Evolutionary conservation across 2,329 filamentous ascomycete species (phyloP).

Genomic region (Cytospora chrysosperma): DNA sequence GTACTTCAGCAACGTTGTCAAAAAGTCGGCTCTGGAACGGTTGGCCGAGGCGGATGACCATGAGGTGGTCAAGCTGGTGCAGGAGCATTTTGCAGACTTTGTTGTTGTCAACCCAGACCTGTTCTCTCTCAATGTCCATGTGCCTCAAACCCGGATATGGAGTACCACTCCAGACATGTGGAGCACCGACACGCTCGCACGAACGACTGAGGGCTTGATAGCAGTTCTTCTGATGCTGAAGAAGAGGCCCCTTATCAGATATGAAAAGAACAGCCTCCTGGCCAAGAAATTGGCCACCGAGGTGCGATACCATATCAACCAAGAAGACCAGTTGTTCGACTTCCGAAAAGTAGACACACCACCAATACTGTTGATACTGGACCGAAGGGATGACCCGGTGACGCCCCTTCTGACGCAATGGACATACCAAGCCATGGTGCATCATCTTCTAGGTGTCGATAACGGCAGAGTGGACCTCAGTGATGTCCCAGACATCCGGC

Average conservation of each 20-base stretch:
- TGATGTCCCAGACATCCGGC: conserved; percentile 77
- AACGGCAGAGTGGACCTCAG: conserved; percentile 93
- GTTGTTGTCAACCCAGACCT: conserved; percentile 93
- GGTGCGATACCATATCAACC: conserved; percentile 86
- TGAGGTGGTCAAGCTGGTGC: conserved; percentile 89
- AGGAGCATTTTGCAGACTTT: conserved; percentile 97
- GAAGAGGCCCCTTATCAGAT: conserved; percentile 93
- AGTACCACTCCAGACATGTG: conserved; percentile 78
- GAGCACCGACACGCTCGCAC: conserved; percentile 84
- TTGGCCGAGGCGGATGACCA: conserved; percentile 96
- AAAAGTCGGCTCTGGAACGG: conserved; percentile 91
- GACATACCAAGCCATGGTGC: conserved; percentile 99
- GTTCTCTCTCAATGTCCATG: conserved; percentile 73
- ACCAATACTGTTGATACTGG: conserved; percentile 85
- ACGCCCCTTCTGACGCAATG: conserved; percentile 94
- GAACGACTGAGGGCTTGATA: conserved; percentile 83
- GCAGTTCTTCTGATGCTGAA: conserved; percentile 85
- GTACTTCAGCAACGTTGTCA: conserved; percentile 96
- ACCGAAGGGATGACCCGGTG: conserved; percentile 90
- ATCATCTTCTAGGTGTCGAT: conserved; percentile 88
- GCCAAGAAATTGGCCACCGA: conserved; percentile 93
- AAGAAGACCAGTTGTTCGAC: conserved; percentile 95
- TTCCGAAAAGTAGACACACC: conserved; percentile 94
- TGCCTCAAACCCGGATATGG: conserved; percentile 77
- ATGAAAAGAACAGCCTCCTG: conserved; percentile 84